Evolutionary conservation across 768 basidiomycete species (phyloP), one percentile per base, ranked within the genome.

Genomic region (Boletus subcaerulescens): DNA sequence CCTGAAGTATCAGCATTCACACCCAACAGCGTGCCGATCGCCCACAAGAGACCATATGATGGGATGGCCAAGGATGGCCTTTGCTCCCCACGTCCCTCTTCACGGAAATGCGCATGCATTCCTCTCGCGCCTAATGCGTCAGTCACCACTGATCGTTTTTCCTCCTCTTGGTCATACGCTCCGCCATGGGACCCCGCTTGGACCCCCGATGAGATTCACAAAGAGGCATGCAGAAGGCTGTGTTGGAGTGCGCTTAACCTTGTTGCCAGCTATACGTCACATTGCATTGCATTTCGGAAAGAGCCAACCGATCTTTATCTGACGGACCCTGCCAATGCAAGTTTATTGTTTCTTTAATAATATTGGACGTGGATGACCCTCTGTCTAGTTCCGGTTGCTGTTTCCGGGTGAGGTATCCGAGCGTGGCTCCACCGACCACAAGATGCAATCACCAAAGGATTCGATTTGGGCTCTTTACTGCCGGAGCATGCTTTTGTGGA

Each of bases 401-500:
- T 91, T 91, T 68, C 90, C 90, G 2, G 89, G 87, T 1, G 89
- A 92, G 69, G 77, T 80, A 8, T 71, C 78, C 41, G 82, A 85
- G 62, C 80, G 82, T 48, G 64, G 71, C 18, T 73, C 80, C 7
- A 60, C 73, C 40, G 70, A 74, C 22, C 71, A 71, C 50, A 73
- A 76, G 52, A 71, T 73, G 32, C 77, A 77, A 33, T 85, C 85
- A 17, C 78, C 84, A 15, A 91, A 90, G 65, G 87, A 91, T 57
- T 84, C 85, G 15, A 78, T 92, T 2, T 91, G 89, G 89, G 89
- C 87, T 0, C 73, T 92, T 26, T 89, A 89, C 62, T 90, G 88
- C 70, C 83, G 90, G 33, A 83, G 83, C 65, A 87, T 91, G 86
- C 77, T 92, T 11, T 74, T 91, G 4, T 92, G 89, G 88, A 87